Evolutionary conservation across 2,329 filamentous ascomycete genomes (phyloP).

Genomic region (Canariomyces notabilis): DNA sequence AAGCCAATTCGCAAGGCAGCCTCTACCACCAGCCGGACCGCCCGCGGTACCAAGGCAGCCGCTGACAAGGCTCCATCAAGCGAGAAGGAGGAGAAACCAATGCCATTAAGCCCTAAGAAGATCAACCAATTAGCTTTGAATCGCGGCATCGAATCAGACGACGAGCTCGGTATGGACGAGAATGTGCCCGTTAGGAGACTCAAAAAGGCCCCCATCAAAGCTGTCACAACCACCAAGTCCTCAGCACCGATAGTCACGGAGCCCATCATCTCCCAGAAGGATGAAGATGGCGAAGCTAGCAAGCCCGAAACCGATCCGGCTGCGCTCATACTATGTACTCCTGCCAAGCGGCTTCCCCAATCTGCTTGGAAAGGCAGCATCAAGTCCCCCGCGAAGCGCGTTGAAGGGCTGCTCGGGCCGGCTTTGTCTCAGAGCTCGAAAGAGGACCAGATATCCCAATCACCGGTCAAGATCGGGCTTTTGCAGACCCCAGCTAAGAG

Average conservation of each 20-base stretch:
- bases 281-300: constrained; percentile 28
- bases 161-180: constrained; percentile 52
- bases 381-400: constrained; percentile 51
- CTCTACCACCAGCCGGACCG: constrained; percentile 27
- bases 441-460: constrained; percentile 26
- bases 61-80: constrained; percentile 29
- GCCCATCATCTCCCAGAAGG: neutral
- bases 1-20: constrained; percentile 45
- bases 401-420: constrained; percentile 38
- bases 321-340: constrained; percentile 44
- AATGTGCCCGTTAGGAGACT: constrained; percentile 48
- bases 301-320: constrained; percentile 33
- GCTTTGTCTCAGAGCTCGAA: constrained; percentile 23
- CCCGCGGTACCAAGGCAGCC: constrained; percentile 25
- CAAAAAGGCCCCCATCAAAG: constrained; percentile 53
- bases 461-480: constrained; percentile 37
- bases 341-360: constrained; percentile 49
- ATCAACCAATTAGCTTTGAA: constrained; percentile 51
- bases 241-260: constrained; percentile 15
- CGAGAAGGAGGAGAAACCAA: constrained; percentile 32
- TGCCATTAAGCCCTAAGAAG: constrained; percentile 61
- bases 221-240: constrained; percentile 37
- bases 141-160: constrained; percentile 51
- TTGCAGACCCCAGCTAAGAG: constrained; percentile 50
- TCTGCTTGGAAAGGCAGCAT: constrained; percentile 52